Evolutionary conservation across 2,329 filamentous ascomycete species (phyloP).

Genomic region (Paraconiothyrium brasiliense): DNA sequence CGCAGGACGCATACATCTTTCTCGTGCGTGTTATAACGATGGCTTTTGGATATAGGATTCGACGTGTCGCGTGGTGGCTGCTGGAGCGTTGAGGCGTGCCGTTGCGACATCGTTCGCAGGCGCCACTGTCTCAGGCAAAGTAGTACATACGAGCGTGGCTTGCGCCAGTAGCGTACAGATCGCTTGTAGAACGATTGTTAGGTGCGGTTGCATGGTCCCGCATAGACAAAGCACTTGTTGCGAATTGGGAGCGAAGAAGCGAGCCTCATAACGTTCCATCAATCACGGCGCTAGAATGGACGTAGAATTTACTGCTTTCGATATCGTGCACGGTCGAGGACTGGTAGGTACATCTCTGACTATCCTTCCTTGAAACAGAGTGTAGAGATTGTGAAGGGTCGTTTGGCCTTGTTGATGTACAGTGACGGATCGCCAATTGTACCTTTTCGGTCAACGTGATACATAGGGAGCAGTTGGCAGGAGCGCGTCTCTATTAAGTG

Average conservation of each 20-base stretch:
- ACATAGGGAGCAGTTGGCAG: background rate
- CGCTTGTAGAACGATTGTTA: background rate
- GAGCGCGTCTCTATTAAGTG: constrained; percentile 2
- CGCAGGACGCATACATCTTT: background rate
- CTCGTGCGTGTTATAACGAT: background rate
- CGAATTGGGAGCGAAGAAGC: constrained; percentile 1
- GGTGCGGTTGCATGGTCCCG: background rate
- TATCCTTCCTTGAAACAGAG: background rate
- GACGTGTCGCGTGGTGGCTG: background rate
- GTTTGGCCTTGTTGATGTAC: background rate
- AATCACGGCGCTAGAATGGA: background rate
- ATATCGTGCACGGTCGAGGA: background rate
- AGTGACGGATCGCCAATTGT: background rate
- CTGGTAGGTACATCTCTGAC: background rate
- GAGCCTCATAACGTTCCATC: background rate
- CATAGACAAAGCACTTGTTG: background rate
- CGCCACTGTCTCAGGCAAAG: constrained; percentile 4
- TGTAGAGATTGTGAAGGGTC: background rate
- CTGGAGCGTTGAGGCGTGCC: background rate
- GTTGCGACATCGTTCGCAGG: background rate
- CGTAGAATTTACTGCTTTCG: background rate
- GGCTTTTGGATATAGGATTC: background rate
- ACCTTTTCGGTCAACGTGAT: background rate
- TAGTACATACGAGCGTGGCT: constrained; percentile 3
- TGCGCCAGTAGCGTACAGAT: background rate